Conservation (phyloP, 1,284 basidiomycete species). For the Ustilago xerochloae region DNA sequence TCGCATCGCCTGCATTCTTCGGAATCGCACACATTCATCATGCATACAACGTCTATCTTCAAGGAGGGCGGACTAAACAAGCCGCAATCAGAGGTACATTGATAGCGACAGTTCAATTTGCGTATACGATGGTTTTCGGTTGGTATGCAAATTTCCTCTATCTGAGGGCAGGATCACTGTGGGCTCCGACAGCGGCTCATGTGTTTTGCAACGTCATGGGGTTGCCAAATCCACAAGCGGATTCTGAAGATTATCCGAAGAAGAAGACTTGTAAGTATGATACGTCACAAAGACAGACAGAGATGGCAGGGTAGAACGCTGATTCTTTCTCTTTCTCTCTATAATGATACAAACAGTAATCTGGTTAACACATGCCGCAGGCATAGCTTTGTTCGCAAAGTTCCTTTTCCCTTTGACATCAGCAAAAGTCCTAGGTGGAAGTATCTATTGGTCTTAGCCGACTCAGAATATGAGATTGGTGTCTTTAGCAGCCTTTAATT, state of each 20-base stretch:
- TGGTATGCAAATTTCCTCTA: conserved; percentile 88
- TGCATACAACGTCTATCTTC: conserved; percentile 82
- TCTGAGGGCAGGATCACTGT: conserved; percentile 76
- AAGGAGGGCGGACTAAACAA: conserved; percentile 61
- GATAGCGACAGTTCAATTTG: conserved; percentile 75
- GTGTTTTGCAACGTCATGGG: conserved; percentile 95
- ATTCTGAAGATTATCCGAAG: conserved; percentile 69
- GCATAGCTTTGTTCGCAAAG: conserved; percentile 71
- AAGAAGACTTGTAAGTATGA: conserved; percentile 69
- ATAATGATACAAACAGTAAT: conserved; percentile 70
- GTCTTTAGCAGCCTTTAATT: conserved; percentile 8
- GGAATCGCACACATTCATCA: conserved; percentile 93
- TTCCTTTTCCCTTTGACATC: conserved; percentile 45
- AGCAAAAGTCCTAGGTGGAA: conserved; percentile 25
- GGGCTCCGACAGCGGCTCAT: conserved; percentile 71
- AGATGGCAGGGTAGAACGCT: neutral
- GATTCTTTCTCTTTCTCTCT: neutral
- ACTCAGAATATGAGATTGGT: conserved; percentile 2
- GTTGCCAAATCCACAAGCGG: conserved; percentile 74
- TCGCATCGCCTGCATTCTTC: conserved; percentile 85
- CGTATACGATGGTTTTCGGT: conserved; percentile 91
- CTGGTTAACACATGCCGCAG: conserved; percentile 71
- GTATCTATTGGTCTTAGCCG: conserved; percentile 45
- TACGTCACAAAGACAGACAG: neutral
- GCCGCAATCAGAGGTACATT: conserved; percentile 77